Evolutionary conservation across 2,329 filamentous ascomycete species (phyloP), one percentile per base, ranked within the genome.

Genomic region (Rhynchosporium secalis): DNA sequence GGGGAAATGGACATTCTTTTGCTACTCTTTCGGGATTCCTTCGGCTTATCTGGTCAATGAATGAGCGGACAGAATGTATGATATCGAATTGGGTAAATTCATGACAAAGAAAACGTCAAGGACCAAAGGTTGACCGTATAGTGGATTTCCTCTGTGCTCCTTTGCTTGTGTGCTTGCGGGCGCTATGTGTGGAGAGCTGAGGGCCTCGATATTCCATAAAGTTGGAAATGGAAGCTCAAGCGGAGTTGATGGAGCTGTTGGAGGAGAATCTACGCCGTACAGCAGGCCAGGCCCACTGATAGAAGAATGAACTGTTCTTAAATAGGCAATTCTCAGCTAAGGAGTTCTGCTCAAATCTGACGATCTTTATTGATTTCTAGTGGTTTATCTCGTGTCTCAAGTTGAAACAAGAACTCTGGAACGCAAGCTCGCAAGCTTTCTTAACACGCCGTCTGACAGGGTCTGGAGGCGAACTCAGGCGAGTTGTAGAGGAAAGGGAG

Each of bases 1-100:
- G 70, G 71, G 66, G 65, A 64, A 71, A 69, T 70, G 68, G 64
- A 71, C 57, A 68, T 67, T 62, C 61, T 65, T 46, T 66, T 66
- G 61, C 29, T 55, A 49, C 41, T 46, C 60, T 56, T 45, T 60
- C 33, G 51, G 58, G 49, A 52, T 56, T 61, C 8, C 33, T 51
- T 46, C 13, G 48, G 45, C 51, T 26, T 15, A 20, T 38, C 56
- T 36, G 46, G 20, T 54, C 20, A 54, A 47, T 29, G 46, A 9
- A 52, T 29, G 46, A 40, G 52, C 46, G 38, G 9, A 31, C 26
- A 15, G 46, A 43, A 41, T 61, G 60, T 57, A 57, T 51, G 29
- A 49, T 61, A 56, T 61, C 38, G 54, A 52, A 52, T 46, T 46
- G 41, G 33, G 60, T 26, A 46, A 36, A 40, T n/a, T 41, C 33